Base-by-base conservation (phyloP, 768 basidiomycete genomes). In the Suillus bovinus region DNA sequence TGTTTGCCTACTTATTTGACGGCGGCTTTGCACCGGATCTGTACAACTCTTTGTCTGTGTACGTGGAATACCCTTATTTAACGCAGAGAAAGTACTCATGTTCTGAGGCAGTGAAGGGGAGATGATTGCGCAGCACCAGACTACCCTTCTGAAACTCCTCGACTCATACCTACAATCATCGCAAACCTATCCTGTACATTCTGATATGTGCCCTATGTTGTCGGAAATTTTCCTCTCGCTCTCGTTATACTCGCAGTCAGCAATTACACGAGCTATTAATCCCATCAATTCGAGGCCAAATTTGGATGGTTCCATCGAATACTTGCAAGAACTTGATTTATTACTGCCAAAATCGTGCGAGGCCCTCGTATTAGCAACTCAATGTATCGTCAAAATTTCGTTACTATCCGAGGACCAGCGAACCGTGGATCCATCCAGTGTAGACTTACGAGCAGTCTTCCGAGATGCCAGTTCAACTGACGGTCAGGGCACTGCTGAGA, bases 111-210 rank as follows among this genome's bases (percentile, higher is more conserved):
- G 92, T 62, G 64, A 76, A 27, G 85, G 83, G 52, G 93, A 94
- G 75, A 80, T 87, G 14, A 83, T 95, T 44, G 86, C 91, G 6
- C 92, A 94, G 0, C 88, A 90, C 66, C 95, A 96, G 72, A 93
- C 88, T 5, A 90, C 85, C n/a, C 77, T 96, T 13, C 84, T 97
- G 62, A 96, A 95, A 74, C 79, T 96, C 17, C 78, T 95, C 14
- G 95, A 96, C 71, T 90, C 93, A 2, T 89, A 92, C 70, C 78
- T 94, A 59, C 89, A 92, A 65, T 81, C 85, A 14, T 76, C 77
- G 31, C 78, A 78, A 65, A 67, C 75, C 59, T 68, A 69, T 59
- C 33, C 63, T 53, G 73, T 78, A 22, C 80, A 85, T 59, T 70
- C 70, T 33, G 77, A 78, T 59, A 77, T 85, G 66, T 79, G 79